Evolutionary conservation across 2,329 filamentous ascomycete genomes (phyloP), one percentile per base, ranked within the genome.

Genomic region (Whalleya microplaca): DNA sequence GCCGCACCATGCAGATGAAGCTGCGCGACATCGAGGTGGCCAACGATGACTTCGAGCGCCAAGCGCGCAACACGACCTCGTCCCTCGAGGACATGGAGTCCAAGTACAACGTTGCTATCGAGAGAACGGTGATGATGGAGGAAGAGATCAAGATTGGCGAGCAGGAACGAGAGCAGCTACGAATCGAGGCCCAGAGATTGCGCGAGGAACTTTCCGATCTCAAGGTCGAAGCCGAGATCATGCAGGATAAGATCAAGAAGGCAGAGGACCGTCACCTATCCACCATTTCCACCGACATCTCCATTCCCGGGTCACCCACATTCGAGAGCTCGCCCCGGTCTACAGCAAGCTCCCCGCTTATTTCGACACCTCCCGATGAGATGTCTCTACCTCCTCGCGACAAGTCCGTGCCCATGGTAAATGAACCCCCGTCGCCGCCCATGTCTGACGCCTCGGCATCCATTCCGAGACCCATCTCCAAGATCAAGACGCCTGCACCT

Each of bases 11-110:
- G 59, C 90, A 95, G 68, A 80, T 96, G 61, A 91, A 84, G 74
- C 79, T 99, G 55, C 88, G 95, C 65, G 95, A 99, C 73, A 96
- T 94, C 66, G 95, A 99, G 76, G 95, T 99, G 53, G 92, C 91
- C 72, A 99, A 98, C 77, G 95, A 99, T 80, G 95, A 99, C 75
- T 97, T 94, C 72, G 95, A 99, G 79, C 88, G 92, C 64, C 94
- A 98, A 77, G 94, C 95, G 65, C 88, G 95, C 66, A 95, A 97
- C 75, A 97, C 94, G 23, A 93, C 92, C 37, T 97, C 93, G 44
- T 97, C 94, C 48, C 84, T 98, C 60, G 95, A 99, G 76, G 95
- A 99, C 71, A 82, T 99, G 74, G 95, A 99, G 76, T 94, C 90
- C 61, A 99, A 98, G 75, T 97, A 95, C 75, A 98, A 97, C 72